A percentile compares a stretch with the other conserved stretches of the same genome.
phyloP scores from a whole-genome alignment of 306 rosid species.

The Acacia acuminata region DNA sequence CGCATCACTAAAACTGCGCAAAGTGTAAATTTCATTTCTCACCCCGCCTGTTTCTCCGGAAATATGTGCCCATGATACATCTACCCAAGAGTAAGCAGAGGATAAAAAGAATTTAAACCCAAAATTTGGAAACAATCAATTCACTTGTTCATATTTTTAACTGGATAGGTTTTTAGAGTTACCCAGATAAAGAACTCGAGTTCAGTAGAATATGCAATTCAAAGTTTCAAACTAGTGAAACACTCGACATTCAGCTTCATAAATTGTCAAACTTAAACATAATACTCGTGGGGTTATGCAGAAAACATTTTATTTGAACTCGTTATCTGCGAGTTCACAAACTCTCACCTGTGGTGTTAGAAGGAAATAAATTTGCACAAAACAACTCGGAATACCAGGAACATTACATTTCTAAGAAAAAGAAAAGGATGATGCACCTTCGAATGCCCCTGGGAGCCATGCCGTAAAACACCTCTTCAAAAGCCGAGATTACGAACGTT shows the following conservation, averaged over 20 bases:
- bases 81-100: conserved; percentile 8
- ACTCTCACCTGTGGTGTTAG: background rate
- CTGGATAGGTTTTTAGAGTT: background rate
- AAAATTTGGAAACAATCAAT: conserved; percentile 14
- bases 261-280: background rate
- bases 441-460: conserved; percentile 86
- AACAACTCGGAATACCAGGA: conserved; percentile 19
- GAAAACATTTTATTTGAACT: conserved; percentile 9
- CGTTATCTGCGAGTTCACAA: background rate
- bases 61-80: conserved; percentile 19
- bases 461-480: conserved; percentile 89
- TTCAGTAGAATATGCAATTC: conserved; percentile 22
- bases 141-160: conserved; percentile 21
- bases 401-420: conserved; percentile 9
- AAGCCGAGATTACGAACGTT: conserved; percentile 84
- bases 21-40: conserved; percentile 45
- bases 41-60: background rate
- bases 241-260: conserved; percentile 4
- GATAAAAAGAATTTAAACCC: conserved; percentile 1
- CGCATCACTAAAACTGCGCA: conserved; percentile 67
- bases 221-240: conserved; percentile 27
- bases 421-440: conserved; percentile 64
- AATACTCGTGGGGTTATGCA: conserved; percentile 2
- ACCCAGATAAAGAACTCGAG: conserved; percentile 16
- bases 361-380: conserved; percentile 1